Percentiles rank a stretch among this genome's conserved stretches.
These are phyloP conservation scores for Starmera quercuum DNA, from an alignment of 805 yeast genomes.

Conservation along the genomic window DNA sequence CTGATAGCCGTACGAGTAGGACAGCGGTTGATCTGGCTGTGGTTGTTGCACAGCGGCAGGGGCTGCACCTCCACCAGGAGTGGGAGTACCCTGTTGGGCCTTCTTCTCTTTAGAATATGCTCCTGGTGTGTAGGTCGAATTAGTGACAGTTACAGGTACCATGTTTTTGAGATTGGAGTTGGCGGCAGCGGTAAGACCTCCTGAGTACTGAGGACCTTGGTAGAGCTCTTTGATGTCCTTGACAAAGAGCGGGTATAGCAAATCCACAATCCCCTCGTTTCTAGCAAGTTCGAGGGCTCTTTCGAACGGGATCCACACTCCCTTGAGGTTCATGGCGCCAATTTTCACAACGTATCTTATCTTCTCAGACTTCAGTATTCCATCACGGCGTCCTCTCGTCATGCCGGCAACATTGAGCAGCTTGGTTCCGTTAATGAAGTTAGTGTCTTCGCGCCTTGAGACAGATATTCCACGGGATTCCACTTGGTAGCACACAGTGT, in stretches of 20 bases:
- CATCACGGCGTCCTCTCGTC: conserved; percentile 70
- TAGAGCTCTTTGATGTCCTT: conserved; percentile 48
- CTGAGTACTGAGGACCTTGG: conserved; percentile 23
- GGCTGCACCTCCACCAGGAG: background rate
- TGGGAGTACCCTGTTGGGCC: conserved; percentile 1
- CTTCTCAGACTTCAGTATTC: conserved; percentile 59
- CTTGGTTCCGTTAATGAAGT: conserved; percentile 68
- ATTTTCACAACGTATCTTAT: conserved; percentile 63
- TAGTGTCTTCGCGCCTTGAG: conserved; percentile 63
- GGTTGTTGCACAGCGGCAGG: background rate
- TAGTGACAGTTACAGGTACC: conserved; percentile 20
- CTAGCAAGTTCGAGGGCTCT: conserved; percentile 64
- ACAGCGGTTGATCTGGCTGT: background rate
- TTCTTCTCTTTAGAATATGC: conserved; percentile 12
- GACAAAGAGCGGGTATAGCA: conserved; percentile 51
- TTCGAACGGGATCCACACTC: conserved; percentile 73
- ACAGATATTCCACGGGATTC: conserved; percentile 63
- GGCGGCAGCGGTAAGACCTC: conserved; percentile 23
- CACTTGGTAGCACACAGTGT: conserved; percentile 64
- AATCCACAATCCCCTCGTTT: conserved; percentile 55
- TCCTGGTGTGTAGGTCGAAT: conserved; percentile 14
- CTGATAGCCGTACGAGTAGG: too few species aligned
- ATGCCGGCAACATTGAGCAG: conserved; percentile 61
- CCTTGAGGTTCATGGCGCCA: conserved; percentile 70
- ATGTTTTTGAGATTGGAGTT: conserved; percentile 20